Percentiles rank a stretch among this genome's conserved stretches.
Evolutionary conservation across 1,139 yeast genomes (phyloP).

Genomic region (Saccharomyces hybrid): DNA sequence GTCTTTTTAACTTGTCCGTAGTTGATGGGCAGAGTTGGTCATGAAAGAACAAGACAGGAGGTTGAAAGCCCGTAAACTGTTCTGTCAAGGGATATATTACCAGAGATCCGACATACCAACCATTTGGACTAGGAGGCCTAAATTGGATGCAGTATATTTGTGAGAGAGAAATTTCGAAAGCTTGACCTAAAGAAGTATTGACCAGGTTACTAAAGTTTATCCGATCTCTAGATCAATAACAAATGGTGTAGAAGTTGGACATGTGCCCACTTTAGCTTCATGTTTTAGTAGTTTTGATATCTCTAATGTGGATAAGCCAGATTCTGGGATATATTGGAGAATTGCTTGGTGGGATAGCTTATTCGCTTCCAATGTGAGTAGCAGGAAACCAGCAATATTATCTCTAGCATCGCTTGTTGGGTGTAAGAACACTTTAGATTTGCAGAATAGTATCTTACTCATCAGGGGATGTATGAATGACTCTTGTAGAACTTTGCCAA

Average conservation of each 20-base stretch:
- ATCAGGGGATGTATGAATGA: neutral
- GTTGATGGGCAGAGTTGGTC: conserved; percentile 82
- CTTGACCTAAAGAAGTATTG: conserved; percentile 15
- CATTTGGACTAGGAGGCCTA: conserved; percentile 64
- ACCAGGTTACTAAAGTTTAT: conserved; percentile 12
- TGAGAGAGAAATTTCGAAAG: conserved; percentile 19
- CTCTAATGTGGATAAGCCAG: conserved; percentile 32
- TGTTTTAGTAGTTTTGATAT: conserved; percentile 14
- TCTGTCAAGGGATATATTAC: conserved; percentile 51
- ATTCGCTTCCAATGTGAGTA: conserved; percentile 44
- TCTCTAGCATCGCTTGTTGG: conserved; percentile 68
- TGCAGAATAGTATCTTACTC: conserved; percentile 33
- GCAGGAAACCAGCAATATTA: conserved; percentile 68
- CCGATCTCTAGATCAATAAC: neutral
- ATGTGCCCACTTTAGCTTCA: conserved; percentile 13
- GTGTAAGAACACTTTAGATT: conserved; percentile 73
- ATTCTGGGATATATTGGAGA: conserved; percentile 73
- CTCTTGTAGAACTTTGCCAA: neutral
- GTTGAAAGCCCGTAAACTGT: neutral
- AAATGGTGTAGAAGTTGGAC: neutral
- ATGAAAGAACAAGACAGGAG: conserved; percentile 86
- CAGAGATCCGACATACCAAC: conserved; percentile 90
- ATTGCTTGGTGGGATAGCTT: conserved; percentile 49
- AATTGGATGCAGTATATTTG: conserved; percentile 68
- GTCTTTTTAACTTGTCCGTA: conserved; percentile 48